These are phyloP conservation scores for Madurella fahalii DNA, from an alignment of 2,329 filamentous ascomycete genomes.

Conservation along the genomic window DNA sequence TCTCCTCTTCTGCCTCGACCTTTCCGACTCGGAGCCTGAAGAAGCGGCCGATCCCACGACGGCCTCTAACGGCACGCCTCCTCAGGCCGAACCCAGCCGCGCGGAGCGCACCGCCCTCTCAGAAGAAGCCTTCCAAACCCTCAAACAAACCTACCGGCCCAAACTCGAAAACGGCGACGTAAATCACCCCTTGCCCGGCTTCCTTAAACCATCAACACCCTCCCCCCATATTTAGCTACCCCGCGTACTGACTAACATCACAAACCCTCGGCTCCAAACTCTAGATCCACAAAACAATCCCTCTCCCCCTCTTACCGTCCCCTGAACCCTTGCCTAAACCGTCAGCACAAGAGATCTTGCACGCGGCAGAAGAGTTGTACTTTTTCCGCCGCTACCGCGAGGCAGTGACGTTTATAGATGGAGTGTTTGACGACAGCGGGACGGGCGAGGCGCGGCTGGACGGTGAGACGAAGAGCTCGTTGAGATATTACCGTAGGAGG, in stretches of 20 bases:
- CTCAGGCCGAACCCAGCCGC: constrained; percentile 9
- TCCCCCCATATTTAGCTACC: background rate
- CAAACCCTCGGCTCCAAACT: background rate
- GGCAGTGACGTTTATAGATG: constrained; percentile 39
- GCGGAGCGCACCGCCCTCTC: constrained; percentile 38
- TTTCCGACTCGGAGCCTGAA: constrained; percentile 34
- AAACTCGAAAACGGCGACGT: constrained; percentile 56
- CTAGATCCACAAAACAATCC: constrained; percentile 27
- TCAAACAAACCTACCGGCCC: constrained; percentile 42
- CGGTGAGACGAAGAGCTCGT: constrained; percentile 37
- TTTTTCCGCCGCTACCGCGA: constrained; percentile 47
- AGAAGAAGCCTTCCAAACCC: constrained; percentile 45
- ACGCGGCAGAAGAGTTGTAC: constrained; percentile 56
- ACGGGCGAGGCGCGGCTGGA: constrained; percentile 35
- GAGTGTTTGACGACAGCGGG: constrained; percentile 32
- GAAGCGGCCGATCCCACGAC: constrained; percentile 19
- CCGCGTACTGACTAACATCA: background rate
- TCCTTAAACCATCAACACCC: background rate
- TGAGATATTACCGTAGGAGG: constrained; percentile 41
- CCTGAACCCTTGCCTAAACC: constrained; percentile 38
- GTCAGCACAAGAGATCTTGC: constrained; percentile 46
- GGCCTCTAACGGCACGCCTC: background rate
- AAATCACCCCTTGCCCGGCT: constrained; percentile 21
- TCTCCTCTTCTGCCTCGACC: constrained; percentile 36
- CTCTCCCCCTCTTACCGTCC: constrained; percentile 36